A percentile compares a stretch with the other conserved stretches of the same genome.
Conservation (phyloP, 2,329 filamentous ascomycete species). For the Lachnum nothofagi region DNA sequence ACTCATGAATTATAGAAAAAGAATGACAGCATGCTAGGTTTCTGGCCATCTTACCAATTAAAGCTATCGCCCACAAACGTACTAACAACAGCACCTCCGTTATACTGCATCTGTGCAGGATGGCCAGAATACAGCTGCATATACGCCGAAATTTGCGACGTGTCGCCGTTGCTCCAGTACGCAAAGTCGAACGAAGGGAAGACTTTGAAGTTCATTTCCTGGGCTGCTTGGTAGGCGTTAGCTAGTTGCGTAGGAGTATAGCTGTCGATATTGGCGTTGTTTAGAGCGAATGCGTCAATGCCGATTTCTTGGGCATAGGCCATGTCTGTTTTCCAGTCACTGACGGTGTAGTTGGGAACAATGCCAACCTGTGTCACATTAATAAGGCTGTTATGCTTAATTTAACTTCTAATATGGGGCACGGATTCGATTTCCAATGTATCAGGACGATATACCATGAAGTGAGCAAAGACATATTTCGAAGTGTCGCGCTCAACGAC, state of each 20-base stretch:
- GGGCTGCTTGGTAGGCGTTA: conserved; percentile 29
- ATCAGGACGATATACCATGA: conserved; percentile 20
- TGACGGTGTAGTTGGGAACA: conserved; percentile 25
- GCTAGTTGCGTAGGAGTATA: conserved; percentile 30
- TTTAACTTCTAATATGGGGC: not conserved
- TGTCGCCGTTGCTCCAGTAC: conserved; percentile 33
- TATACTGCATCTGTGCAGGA: conserved; percentile 37
- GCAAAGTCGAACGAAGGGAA: conserved; percentile 34
- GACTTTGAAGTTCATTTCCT: conserved; percentile 28
- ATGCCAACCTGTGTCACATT: conserved; percentile 17
- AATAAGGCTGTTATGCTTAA: not conserved
- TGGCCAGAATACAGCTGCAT: conserved; percentile 31
- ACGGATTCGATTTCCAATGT: too few species aligned
- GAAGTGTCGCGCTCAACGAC: too few species aligned
- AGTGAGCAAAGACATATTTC: conserved; percentile 19
- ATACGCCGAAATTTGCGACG: conserved; percentile 29
- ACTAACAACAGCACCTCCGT: conserved; percentile 32
- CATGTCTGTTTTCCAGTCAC: conserved; percentile 31
- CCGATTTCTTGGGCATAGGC: conserved; percentile 31
- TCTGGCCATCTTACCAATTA: too few species aligned
- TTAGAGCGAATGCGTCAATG: conserved; percentile 33
- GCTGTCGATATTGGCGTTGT: conserved; percentile 25
- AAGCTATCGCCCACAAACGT: conserved; percentile 34
- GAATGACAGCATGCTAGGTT: too few species aligned
- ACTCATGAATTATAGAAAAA: too few species aligned